A percentile compares a stretch with the other conserved stretches of the same genome.
These are phyloP conservation scores for Syzygium oleosum DNA, from an alignment of 345 rosid genomes.

Conservation along the genomic window DNA sequence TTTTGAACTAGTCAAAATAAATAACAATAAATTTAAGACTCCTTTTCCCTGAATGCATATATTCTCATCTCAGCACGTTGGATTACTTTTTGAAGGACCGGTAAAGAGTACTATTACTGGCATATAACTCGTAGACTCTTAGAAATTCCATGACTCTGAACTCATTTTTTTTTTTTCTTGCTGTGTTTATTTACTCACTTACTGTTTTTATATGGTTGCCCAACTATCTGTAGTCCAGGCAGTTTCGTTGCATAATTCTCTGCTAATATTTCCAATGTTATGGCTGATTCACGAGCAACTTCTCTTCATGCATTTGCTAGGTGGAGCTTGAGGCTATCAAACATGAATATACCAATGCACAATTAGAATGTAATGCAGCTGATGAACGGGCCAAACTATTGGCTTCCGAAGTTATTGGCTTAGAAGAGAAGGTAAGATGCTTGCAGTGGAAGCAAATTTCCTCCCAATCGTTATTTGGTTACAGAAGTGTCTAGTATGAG, in stretches of 20 bases:
- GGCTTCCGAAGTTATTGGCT: slow-evolving; percentile 94
- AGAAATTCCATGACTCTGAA: not conserved
- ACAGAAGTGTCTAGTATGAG: not conserved
- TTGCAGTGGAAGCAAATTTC: not conserved
- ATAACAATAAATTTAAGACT: not conserved
- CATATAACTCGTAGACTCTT: not conserved
- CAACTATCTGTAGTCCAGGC: not conserved
- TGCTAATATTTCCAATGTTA: not conserved
- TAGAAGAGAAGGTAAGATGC: slow-evolving; percentile 89
- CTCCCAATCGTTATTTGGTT: not conserved
- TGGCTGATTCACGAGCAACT: not conserved
- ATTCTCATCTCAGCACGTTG: not conserved
- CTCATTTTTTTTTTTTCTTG: not conserved
- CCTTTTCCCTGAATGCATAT: not conserved
- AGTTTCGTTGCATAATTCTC: not conserved
- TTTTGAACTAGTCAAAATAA: not conserved
- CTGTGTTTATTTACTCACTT: not conserved
- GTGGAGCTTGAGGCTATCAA: slow-evolving; percentile 75
- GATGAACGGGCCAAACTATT: slow-evolving; percentile 87
- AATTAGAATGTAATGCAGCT: slow-evolving; percentile 80
- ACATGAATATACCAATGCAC: slow-evolving; percentile 67
- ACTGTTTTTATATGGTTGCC: not conserved
- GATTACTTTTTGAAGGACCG: not conserved
- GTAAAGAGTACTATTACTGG: not conserved
- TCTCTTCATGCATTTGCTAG: slow-evolving; percentile 27